Base-by-base conservation (phyloP, 2,329 filamentous ascomycete genomes). In the Fusarium penzigii region DNA sequence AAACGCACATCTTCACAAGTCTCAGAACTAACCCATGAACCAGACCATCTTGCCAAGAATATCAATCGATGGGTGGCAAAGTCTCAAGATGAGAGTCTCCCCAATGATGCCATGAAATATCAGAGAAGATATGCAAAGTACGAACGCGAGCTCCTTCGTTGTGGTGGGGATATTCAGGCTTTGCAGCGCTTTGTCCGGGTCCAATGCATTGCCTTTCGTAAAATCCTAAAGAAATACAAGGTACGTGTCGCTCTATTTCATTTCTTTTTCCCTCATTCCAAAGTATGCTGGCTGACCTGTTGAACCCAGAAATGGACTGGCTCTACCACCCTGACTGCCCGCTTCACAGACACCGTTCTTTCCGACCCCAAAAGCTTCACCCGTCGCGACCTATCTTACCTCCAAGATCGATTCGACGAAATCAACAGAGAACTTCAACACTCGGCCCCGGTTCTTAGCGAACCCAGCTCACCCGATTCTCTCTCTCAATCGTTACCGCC, bases 221-320 rank as follows among this genome's bases (percentile, higher is more conserved):
- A 95, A 72, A 86, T 95, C 38, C 75, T 92, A 34, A 94, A 93
- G 69, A 95, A 95, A 68, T 93, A 94, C 72, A 82, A 79, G 76
- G 82, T 65, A 44, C 17, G 29, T 42, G 29, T n/a, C n/a, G n/a
- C n/a, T n/a, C n/a, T n/a, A n/a, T n/a, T n/a, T n/a, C n/a, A n/a
- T n/a, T n/a, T n/a, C n/a, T n/a, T n/a, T n/a, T n/a, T n/a, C n/a
- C n/a, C n/a, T n/a, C n/a, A n/a, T n/a, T n/a, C n/a, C n/a, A n/a
- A n/a, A n/a, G n/a, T n/a, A n/a, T n/a, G n/a, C n/a, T n/a, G n/a
- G n/a, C n/a, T n/a, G n/a, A n/a, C n/a, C n/a, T n/a, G n/a, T n/a
- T n/a, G n/a, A n/a, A 41, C 9, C 9, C 41, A 87, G 80, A 92
- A 92, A 80, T 94, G 90, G 90, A 93, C 90, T 3, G 85, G 85